Evolutionary conservation across 1,139 yeast species (phyloP), one percentile per base, ranked within the genome.

Genomic region (Nakaseomyces kungkrabaensis): DNA sequence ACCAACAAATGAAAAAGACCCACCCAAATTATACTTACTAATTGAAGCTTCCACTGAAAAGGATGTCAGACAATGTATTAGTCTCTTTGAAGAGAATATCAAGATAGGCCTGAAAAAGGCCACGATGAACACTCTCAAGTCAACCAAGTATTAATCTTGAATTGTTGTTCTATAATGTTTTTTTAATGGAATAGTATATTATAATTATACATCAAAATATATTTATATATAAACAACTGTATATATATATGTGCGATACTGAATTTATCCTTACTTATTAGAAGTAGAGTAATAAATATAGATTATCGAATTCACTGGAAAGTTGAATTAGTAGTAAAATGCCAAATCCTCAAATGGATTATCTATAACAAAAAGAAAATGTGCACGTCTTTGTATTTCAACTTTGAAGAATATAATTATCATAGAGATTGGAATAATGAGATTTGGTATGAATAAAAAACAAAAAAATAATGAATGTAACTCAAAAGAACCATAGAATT

Each of bases 41-140:
- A 81, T 92, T 37, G 97, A 92, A 65, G 92, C 94, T 2, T 76
- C 78, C 27, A 78, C 82, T 4, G 85, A 82, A 51, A 68, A 70
- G 13, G 75, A 83, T 5, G 88, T 90, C 1, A 69, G 72, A 25
- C 74, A 78, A 38, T 95, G 96, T 2, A 83, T 85, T 54, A 75
- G 72, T 26, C 68, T 83, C 54, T 71, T 89, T 44, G 78, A 83
- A 49, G 76, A 76, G 36, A 70, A 76, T 40, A 79, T 87, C 61
- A 72, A 82, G 9, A 79, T 76, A 50, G 92, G 86, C 1, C 70
- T 83, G 3, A 59, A 55, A 37, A 65, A 62, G 45, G 57, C 56
- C 6, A 59, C 61, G 37, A 48, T 53, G 11, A 62, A 62, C 46
- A 55, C 60, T 5, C 51, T 61, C 17, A 62, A 57, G 37, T 60